Percentiles rank a stretch among this genome's conserved stretches.
Conservation (phyloP, 2,329 filamentous ascomycete species). For the Ophiostoma piceae region DNA sequence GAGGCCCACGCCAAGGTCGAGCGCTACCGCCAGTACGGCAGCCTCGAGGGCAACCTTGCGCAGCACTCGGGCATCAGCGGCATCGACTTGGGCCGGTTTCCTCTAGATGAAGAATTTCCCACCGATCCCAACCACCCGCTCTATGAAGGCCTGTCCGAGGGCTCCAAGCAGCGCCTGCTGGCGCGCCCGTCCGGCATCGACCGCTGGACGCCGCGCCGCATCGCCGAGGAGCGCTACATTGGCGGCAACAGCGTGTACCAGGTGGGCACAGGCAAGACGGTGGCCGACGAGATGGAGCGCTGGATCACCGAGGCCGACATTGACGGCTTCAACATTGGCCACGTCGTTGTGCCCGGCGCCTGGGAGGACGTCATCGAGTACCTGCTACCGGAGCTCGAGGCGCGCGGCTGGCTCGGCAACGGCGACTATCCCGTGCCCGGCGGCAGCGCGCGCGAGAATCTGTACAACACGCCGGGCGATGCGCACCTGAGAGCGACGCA, state of each 20-base stretch:
- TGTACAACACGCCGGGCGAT: constrained; percentile 22
- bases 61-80: constrained; percentile 29
- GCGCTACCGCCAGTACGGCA: constrained; percentile 24
- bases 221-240: constrained; percentile 21
- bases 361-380: constrained; percentile 63
- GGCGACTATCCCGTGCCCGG: constrained; percentile 27
- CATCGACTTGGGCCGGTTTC: constrained; percentile 29
- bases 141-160: constrained; percentile 18
- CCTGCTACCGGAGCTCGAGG: constrained; percentile 30
- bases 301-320: constrained; percentile 66
- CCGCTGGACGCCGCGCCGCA: constrained; percentile 24
- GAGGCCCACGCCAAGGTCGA: constrained; percentile 28
- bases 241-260: constrained; percentile 31
- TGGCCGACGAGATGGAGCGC: constrained; percentile 61
- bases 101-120: constrained; percentile 28
- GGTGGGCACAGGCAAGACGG: constrained; percentile 60
- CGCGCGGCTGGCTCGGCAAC: constrained; percentile 27
- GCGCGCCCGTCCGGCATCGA: constrained; percentile 20
- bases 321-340: constrained; percentile 66
- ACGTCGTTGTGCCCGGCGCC: constrained; percentile 43
- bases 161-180: constrained; percentile 18
- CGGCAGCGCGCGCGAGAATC: constrained; percentile 27
- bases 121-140: constrained; percentile 18
- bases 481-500: constrained; percentile 16
- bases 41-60: constrained; percentile 28